Evolutionary conservation across 225 moss, liverwort and hornwort genomes (phyloP).

Genomic region (Pseudoscleropodium purum): DNA sequence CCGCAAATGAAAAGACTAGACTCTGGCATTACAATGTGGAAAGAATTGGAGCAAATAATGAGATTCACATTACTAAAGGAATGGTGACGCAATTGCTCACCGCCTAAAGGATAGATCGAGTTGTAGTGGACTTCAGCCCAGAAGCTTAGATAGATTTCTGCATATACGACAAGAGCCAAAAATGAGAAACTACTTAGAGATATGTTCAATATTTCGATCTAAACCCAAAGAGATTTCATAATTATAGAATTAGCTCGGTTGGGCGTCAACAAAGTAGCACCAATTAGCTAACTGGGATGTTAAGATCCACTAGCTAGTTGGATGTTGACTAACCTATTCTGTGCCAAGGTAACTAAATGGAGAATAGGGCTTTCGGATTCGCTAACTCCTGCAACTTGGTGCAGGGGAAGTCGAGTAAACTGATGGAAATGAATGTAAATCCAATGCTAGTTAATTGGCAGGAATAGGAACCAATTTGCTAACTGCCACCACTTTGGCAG

Average conservation of each 20-base stretch:
- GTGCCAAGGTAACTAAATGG: not conserved
- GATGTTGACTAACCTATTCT: not conserved
- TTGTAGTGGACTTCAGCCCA: conserved; percentile 64
- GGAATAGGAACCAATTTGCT: not conserved
- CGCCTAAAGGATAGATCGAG: conserved; percentile 43
- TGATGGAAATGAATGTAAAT: not conserved
- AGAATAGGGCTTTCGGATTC: not conserved
- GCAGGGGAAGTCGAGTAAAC: not conserved
- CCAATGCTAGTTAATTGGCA: not conserved
- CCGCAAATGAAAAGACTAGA: not conserved
- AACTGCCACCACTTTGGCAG: not conserved
- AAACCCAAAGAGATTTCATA: not conserved
- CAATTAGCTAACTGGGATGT: not conserved
- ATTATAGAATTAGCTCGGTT: not conserved
- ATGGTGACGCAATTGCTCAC: conserved; percentile 12
- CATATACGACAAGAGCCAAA: not conserved
- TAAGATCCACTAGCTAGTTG: not conserved
- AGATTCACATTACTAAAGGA: not conserved
- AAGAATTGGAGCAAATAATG: not conserved
- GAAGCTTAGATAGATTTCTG: conserved; percentile 59
- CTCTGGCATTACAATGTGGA: not conserved
- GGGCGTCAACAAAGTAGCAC: not conserved
- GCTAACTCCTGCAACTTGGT: not conserved
- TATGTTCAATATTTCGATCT: not conserved
- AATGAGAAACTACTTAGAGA: not conserved